Conservation (phyloP, 2,329 filamentous ascomycete genomes). For the Trichoderma brevicompactum region DNA sequence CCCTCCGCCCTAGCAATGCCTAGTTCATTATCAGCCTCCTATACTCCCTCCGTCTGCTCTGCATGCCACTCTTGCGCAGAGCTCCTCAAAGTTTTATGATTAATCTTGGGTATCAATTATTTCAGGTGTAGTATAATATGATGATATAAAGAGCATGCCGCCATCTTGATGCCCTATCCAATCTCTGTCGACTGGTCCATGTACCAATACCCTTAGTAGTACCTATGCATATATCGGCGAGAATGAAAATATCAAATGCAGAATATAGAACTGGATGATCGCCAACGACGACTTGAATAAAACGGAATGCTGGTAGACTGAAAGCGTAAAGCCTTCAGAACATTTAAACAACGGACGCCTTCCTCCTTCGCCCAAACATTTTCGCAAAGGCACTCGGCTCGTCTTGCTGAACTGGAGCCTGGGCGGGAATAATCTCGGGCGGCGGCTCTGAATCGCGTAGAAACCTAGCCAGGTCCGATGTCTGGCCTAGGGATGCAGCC, state of each 20-base stretch:
- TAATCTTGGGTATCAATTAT: constrained; percentile 24
- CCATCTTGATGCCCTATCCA: not conserved
- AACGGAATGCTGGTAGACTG: not conserved
- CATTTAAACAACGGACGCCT: constrained; percentile 43
- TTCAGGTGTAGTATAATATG: not conserved
- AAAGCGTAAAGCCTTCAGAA: no score
- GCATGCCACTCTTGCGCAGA: not conserved
- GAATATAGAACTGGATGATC: not conserved
- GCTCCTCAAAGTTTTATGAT: not conserved
- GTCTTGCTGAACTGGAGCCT: constrained; percentile 41
- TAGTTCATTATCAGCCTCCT: not conserved
- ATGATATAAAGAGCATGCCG: constrained; percentile 13
- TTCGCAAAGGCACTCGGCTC: constrained; percentile 50
- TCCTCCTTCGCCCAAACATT: constrained; percentile 57
- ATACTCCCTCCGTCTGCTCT: not conserved
- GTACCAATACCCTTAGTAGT: not conserved
- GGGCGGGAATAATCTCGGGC: constrained; percentile 41
- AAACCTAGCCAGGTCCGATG: constrained; percentile 73
- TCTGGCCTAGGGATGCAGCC: constrained; percentile 55
- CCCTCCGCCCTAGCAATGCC: not conserved
- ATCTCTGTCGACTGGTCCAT: not conserved
- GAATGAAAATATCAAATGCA: not conserved
- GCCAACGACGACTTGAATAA: not conserved
- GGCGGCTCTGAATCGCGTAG: constrained; percentile 71
- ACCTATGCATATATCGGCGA: not conserved